Base-by-base conservation (phyloP, 441 rosid species). In the Geranium incanum region DNA sequence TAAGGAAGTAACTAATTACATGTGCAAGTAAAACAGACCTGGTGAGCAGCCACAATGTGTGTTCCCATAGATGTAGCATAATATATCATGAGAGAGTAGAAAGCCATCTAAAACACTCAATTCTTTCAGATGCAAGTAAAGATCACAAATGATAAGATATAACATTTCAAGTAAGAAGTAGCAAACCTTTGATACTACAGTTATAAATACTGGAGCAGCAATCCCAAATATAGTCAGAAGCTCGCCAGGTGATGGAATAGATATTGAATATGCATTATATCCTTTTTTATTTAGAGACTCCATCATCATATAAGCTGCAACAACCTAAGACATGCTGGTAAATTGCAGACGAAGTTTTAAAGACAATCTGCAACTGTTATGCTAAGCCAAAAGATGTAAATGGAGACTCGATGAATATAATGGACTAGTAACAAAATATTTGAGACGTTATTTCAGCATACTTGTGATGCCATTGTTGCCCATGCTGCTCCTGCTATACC, bases 41-140 rank as follows among this genome's bases (percentile, higher is more conserved):
- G 98, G 80, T 94, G 98, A 74, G 97, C 97, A 19, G 96, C 99
- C 69, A 92, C 84, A 19, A 84, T 66, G 48, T 71, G 69, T 66
- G 95, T 90, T 16, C 99, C 94, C 97, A 89, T 89, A 67, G 99
- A 82, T 72, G 99, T 90, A 19, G 96, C 97, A 64, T 85, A 89
- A 78, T 94, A 92, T 74, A 88, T 85, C 59, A 92, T 79, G 75
- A 94, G 88, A 41, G 94, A 70, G 79, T 89, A 94, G 80, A 94
- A 92, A 70, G 83, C 88, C 79, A 86, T 94, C 97, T 94, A 76
- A 73, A 74, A 77, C 62, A 75, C 36, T 28, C 69, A 72, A 67
- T 65, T 13, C 19, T 70, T 70, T 78, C 68, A 76, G 76, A 81
- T 45, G 70, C 67, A 73, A 18, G 68, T 60, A 72, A 39, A 70